Evolutionary conservation across 345 rosid species (phyloP).

Genomic region (Cochlearia excelsa): DNA sequence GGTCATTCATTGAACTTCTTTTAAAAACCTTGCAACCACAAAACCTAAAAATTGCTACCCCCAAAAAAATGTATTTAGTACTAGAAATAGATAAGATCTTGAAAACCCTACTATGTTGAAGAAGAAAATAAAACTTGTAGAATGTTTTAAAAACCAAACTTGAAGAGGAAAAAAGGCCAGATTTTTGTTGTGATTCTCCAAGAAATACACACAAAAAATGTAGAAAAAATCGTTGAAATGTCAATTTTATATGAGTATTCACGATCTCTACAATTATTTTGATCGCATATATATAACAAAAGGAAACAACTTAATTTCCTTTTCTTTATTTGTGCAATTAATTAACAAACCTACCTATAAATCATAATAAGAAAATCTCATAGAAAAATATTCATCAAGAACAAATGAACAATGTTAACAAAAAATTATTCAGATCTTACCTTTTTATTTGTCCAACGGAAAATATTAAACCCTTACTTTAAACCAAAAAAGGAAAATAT

Average conservation of each 20-base stretch:
- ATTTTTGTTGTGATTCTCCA: background rate
- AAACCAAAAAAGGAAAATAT: too few relatives aligned
- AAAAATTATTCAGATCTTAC: background rate
- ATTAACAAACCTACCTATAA: background rate
- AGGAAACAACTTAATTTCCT: background rate
- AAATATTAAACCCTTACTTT: background rate
- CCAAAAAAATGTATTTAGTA: background rate
- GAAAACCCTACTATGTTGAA: background rate
- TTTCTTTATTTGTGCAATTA: background rate
- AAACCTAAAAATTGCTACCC: background rate
- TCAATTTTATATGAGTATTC: too few relatives aligned
- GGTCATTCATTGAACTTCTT: conserved; percentile 11
- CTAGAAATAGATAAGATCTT: background rate
- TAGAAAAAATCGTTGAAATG: too few relatives aligned
- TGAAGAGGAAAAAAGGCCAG: background rate
- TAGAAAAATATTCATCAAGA: background rate
- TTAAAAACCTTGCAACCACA: background rate
- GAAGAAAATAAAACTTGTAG: background rate
- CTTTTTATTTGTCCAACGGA: background rate
- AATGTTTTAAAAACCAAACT: conserved; percentile 15
- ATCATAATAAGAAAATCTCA: background rate
- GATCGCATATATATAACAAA: background rate
- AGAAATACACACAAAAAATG: background rate
- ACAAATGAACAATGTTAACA: background rate
- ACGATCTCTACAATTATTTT: too few relatives aligned